Percentiles rank a stretch among this genome's conserved stretches.
These are phyloP conservation scores for Leptographium wingfieldii DNA, from an alignment of 2,329 filamentous ascomycete species.

Conservation along the genomic window DNA sequence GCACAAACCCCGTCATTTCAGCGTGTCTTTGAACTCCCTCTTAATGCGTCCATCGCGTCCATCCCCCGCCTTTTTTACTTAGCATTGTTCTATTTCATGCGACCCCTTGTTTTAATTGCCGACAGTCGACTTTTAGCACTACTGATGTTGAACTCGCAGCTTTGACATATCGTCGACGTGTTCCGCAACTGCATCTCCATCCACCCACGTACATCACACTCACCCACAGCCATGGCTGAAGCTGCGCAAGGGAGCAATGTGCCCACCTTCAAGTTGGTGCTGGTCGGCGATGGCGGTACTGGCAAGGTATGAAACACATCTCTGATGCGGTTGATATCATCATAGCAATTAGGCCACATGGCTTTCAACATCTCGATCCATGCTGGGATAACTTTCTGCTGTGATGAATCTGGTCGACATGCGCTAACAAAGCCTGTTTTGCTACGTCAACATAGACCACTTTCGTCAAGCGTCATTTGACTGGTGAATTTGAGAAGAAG, in stretches of 20 bases:
- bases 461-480: constrained; percentile 99
- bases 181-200: background rate
- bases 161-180: constrained; percentile 2
- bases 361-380: constrained; percentile 1
- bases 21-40: background rate
- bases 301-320: constrained; percentile 66
- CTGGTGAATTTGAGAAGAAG: constrained; percentile 99
- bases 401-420: background rate
- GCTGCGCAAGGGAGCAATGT: constrained; percentile 25
- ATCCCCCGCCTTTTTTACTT: background rate
- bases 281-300: constrained; percentile 98
- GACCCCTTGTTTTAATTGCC: background rate
- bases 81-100: background rate
- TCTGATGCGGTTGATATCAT: constrained; percentile 8
- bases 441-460: constrained; percentile 58
- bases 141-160: background rate
- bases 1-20: background rate
- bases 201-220: background rate
- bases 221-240: constrained; percentile 48
- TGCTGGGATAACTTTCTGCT: background rate
- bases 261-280: constrained; percentile 98
- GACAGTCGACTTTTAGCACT: background rate
- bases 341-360: background rate
- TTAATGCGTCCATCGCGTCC: background rate
- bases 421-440: background rate